A percentile compares a stretch with the other conserved stretches of the same genome.
phyloP scores from a whole-genome alignment of 1,139 yeast species.

The Wickerhamiella infanticola region DNA sequence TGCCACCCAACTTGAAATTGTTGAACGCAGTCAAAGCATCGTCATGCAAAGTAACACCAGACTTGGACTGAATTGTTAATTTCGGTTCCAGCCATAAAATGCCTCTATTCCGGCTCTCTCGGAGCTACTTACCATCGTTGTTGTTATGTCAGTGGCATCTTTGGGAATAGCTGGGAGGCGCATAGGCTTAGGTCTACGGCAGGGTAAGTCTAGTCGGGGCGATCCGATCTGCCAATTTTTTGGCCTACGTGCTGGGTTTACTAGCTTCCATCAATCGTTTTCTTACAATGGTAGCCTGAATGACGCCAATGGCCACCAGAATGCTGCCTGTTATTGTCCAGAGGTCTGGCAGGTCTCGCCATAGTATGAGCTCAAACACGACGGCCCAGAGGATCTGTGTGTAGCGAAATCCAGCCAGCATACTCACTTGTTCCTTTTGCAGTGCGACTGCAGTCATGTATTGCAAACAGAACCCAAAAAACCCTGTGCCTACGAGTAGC shows the following conservation, averaged over 20 bases:
- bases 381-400: constrained; percentile 66
- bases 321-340: constrained; percentile 56
- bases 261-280: neutral
- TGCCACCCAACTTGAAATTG: constrained; percentile 75
- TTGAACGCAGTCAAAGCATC: constrained; percentile 88
- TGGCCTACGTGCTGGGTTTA: too few relatives aligned
- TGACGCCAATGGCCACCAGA: constrained; percentile 53
- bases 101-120: neutral
- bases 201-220: too few relatives aligned
- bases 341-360: constrained; percentile 57
- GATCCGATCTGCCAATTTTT: too few relatives aligned
- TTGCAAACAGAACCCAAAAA: constrained; percentile 73
- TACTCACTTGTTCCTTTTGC: constrained; percentile 66
- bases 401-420: constrained; percentile 61
- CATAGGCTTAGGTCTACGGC: too few relatives aligned
- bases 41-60: constrained; percentile 74
- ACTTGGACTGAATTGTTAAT: constrained; percentile 3
- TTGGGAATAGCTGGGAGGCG: too few relatives aligned
- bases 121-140: neutral
- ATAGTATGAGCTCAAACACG: constrained; percentile 57
- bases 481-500: constrained; percentile 45
- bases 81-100: neutral
- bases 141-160: neutral
- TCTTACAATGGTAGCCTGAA: constrained; percentile 11
- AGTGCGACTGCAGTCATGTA: constrained; percentile 66